Evolutionary conservation across 345 rosid genomes (phyloP), one percentile per base, ranked within the genome.

Genomic region (Anacardium occidentale): DNA sequence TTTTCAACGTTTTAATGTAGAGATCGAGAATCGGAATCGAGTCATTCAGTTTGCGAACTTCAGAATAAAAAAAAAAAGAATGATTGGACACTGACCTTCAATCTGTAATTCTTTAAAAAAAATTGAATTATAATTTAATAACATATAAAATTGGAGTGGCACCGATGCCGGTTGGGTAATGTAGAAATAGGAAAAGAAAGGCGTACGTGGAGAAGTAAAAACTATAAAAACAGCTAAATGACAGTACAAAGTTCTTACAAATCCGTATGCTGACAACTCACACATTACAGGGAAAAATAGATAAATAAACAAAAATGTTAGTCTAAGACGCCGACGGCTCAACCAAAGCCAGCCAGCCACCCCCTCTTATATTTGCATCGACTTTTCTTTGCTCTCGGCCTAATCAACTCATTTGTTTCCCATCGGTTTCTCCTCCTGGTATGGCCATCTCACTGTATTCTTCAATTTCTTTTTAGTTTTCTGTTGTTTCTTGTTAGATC

Each of bases 271-370:
- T 50, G 53, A 50, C 53, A 50, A 4, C 53, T 5, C 53, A 14
- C 53, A 50, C n/a, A 50, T 50, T 50, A 50, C 32, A 29, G 18
- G 4, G 53, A 50, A 4, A 50, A 17, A 50, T 50, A 50, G 18
- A 17, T 1, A 34, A 66, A 14, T 24, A 54, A 37, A 29, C 3
- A 29, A 1, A n/a, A 76, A 20, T 8, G 32, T 54, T 69, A n/a
- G 25, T 61, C 8, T 3, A 26, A 62, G 81, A 70, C 77, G 83
- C 83, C 84, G 87, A 83, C 87, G 83, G 69, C 62, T 66, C 81
- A 76, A 76, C 81, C 44, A 34, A 42, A 76, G 60, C 57, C 68
- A 47, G 32, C 32, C 32, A 29, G 2, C 32, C n/a, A 13, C n/a
- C 10, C 5, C 50, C 57, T 70, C 71, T 48, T 68, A 65, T 67